Conservation (phyloP, 2,329 filamentous ascomycete genomes). For the Cercospora nicotianae region DNA sequence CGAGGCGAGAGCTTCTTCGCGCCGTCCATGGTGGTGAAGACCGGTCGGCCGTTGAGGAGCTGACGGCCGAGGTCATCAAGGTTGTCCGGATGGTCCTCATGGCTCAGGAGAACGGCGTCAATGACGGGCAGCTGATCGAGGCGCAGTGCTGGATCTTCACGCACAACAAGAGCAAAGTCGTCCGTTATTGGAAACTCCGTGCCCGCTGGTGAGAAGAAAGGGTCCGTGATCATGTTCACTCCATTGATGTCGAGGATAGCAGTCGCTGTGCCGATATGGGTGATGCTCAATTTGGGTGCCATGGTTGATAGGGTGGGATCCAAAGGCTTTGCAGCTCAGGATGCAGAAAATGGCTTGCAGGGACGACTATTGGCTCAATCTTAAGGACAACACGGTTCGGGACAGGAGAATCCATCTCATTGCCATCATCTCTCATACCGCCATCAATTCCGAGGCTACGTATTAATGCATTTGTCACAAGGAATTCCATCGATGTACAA, state of each 20-base stretch:
- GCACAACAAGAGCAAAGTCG: background rate
- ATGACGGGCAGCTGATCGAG: background rate
- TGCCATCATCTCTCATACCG: too few species aligned
- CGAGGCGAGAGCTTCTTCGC: background rate
- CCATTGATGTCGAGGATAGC: background rate
- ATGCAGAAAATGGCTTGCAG: background rate
- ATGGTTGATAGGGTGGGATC: background rate
- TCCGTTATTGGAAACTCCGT: background rate
- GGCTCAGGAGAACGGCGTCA: background rate
- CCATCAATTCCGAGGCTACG: background rate
- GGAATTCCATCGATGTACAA: background rate
- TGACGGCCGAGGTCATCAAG: background rate
- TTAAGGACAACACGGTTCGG: background rate
- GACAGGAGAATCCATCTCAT: too few species aligned
- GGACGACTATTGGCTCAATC: background rate
- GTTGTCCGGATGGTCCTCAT: background rate
- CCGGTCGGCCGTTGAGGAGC: background rate
- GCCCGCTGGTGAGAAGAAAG: background rate
- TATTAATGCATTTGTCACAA: background rate
- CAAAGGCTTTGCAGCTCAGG: background rate
- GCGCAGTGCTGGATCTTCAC: background rate
- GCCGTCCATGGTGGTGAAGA: background rate
- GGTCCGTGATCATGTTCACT: background rate
- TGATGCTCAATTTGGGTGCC: background rate
- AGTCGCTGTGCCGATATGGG: background rate